Evolutionary conservation across 75 land plant genomes (phyloP).

Genomic region (Ceratopteris richardii): DNA sequence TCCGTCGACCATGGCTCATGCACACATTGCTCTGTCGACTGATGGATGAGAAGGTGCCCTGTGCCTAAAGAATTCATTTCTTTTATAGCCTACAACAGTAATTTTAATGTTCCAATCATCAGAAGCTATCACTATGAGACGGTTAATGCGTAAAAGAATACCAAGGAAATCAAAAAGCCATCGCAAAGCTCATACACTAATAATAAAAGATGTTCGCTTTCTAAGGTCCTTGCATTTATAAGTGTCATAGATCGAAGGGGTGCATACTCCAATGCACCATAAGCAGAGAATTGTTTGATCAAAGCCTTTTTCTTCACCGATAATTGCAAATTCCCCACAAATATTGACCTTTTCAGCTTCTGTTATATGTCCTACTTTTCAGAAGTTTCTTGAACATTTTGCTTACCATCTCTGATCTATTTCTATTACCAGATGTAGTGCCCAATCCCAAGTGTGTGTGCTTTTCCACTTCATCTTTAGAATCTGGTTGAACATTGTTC

Average conservation of each 20-base stretch:
- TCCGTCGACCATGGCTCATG: too few species aligned
- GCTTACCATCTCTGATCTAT: constrained; percentile 30
- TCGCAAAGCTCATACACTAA: too few species aligned
- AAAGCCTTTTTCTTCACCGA: constrained; percentile 65
- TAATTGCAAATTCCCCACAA: constrained; percentile 88
- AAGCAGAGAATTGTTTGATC: constrained; percentile 55
- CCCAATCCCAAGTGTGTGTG: background rate
- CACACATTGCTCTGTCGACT: too few species aligned
- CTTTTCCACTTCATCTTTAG: constrained; percentile 22
- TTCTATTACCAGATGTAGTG: constrained; percentile 22
- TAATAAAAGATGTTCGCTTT: too few species aligned
- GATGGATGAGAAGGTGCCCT: too few species aligned
- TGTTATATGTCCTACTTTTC: constrained; percentile 51
- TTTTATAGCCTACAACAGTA: too few species aligned
- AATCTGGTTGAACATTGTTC: background rate
- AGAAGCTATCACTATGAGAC: too few species aligned
- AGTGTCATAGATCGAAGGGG: constrained; percentile 84
- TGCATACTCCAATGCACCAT: constrained; percentile 80
- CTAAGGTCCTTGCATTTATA: constrained; percentile 69
- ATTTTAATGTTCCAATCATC: too few species aligned
- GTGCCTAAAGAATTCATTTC: too few species aligned
- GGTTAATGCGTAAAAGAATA: too few species aligned
- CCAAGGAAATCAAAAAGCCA: too few species aligned
- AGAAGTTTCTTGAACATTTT: constrained; percentile 7
- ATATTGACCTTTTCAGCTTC: constrained; percentile 78